Evolutionary conservation across 148 eudicot genomes (phyloP), one percentile per base, ranked within the genome.

Genomic region (Vaccinium myrtillus): DNA sequence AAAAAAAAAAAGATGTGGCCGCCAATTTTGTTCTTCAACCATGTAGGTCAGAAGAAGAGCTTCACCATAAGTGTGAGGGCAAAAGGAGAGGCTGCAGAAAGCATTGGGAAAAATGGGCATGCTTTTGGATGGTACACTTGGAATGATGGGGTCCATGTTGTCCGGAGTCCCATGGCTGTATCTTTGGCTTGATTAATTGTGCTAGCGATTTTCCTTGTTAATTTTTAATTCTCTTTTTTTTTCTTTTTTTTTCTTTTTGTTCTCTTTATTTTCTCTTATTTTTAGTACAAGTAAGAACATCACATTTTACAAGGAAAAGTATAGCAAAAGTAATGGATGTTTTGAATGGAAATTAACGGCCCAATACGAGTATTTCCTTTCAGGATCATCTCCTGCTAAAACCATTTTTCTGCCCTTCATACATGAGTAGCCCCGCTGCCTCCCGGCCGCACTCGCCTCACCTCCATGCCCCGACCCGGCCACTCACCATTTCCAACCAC

Each of bases 141-240:
- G 98, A 85, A 43, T 56, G 98, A 93, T 85, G 93, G 97, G 27
- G 13, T 90, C 49, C 95, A 94, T 77, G 83, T 78, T 73, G 98
- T 94, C 16, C 87, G 91, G 50, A 94, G 98, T 67, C 98, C 98
- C 43, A 87, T 94, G 79, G 95, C 89, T 46, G 89, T 94, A 14
- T 87, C 91, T n/a, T 88, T 91, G 78, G 88, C 86, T 7, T 93
- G 87, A 86, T 7, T 93, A 86, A 86, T 49, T 30, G n/a, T 43
- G 63, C 39, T 16, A 12, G 27, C 13, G 2, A 27, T 3, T 67
- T 67, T 67, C 36, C 1, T 11, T 30, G 71, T 67, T 25, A 67
- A 67, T 27, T 67, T 77, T 50, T 48, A 18, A 3, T 25, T 6
- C 4, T 15, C 19, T 9, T 7, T 14, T 7, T 46, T 46, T 43